A percentile compares a stretch with the other conserved stretches of the same genome.
phyloP scores from a whole-genome alignment of 495 filamentous ascomycete species.

The Daldinia decipiens region DNA sequence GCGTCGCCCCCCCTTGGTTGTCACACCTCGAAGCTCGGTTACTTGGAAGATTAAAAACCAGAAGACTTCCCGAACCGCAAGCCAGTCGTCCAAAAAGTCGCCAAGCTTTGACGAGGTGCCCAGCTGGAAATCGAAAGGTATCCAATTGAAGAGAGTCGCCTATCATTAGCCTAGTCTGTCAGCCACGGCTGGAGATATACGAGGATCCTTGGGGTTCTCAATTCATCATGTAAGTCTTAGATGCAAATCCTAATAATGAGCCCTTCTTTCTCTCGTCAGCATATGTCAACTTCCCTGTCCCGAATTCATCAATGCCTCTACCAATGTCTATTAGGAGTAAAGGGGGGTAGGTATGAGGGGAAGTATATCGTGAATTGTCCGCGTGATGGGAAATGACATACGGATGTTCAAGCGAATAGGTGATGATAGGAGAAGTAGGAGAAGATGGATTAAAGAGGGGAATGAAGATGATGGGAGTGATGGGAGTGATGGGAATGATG shows the following conservation, averaged over 20 bases:
- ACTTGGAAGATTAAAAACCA: constrained; percentile 30
- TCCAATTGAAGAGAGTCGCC: constrained; percentile 26
- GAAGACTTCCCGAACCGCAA: constrained; percentile 28
- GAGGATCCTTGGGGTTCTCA: constrained; percentile 8
- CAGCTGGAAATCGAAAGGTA: constrained; percentile 19
- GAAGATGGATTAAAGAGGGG: constrained; percentile 14
- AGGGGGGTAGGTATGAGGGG: neutral
- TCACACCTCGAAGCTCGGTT: constrained; percentile 17
- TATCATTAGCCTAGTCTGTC: constrained; percentile 21
- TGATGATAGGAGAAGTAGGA: constrained; percentile 12
- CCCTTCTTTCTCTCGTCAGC: constrained; percentile 36
- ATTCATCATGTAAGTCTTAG: constrained; percentile 37
- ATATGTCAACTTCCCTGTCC: constrained; percentile 23
- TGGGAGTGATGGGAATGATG: constrained; percentile 29
- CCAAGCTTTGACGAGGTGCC: constrained; percentile 19
- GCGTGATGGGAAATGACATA: constrained; percentile 16
- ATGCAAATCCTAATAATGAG: constrained; percentile 27
- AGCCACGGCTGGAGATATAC: constrained; percentile 26
- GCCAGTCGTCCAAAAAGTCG: constrained; percentile 20
- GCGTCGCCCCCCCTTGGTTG: neutral
- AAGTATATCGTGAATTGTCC: constrained; percentile 6
- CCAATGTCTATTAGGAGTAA: neutral
- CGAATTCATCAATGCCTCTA: constrained; percentile 13
- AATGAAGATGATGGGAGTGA: constrained; percentile 26
- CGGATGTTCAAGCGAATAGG: constrained; percentile 21